Percentiles rank a stretch among this genome's conserved stretches.
Conservation (phyloP, 108 stramenopile species). For the Skeletonema menzelii region DNA sequence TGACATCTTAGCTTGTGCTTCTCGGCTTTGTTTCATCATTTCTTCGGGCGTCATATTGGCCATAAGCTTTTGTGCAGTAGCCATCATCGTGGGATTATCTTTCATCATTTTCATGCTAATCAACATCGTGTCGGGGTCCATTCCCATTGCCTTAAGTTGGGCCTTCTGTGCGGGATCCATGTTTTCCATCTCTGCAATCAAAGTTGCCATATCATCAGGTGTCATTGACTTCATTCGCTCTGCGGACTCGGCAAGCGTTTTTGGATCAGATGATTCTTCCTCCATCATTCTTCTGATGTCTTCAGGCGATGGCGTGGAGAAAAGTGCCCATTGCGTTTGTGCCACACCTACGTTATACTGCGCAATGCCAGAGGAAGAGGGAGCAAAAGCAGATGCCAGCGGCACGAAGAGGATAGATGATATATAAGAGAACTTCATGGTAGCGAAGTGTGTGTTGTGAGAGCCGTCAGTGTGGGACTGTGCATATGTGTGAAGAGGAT, state of each 20-base stretch:
- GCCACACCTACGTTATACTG: slow-evolving; percentile 1
- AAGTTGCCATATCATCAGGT: slow-evolving; percentile 59
- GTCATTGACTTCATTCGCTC: slow-evolving; percentile 66
- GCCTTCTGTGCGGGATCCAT: slow-evolving; percentile 57
- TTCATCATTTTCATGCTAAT: slow-evolving; percentile 77
- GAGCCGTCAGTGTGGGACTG: background rate
- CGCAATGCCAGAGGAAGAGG: background rate
- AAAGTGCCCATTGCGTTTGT: slow-evolving; percentile 5
- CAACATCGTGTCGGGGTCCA: slow-evolving; percentile 88
- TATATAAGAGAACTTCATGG: slow-evolving; percentile 30
- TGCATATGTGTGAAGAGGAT: background rate
- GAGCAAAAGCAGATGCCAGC: slow-evolving; percentile 7
- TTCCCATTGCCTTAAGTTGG: slow-evolving; percentile 67
- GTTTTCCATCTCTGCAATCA: slow-evolving; percentile 68
- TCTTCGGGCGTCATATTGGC: slow-evolving; percentile 63
- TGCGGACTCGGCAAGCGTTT: slow-evolving; percentile 53
- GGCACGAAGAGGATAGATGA: background rate
- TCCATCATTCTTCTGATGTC: slow-evolving; percentile 54
- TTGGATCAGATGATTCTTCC: slow-evolving; percentile 47
- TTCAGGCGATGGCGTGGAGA: slow-evolving; percentile 36
- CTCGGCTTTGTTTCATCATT: slow-evolving; percentile 56
- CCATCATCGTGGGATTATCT: slow-evolving; percentile 70
- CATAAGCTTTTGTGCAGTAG: slow-evolving; percentile 64
- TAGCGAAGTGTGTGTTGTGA: background rate
- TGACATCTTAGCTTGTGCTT: slow-evolving; percentile 58